These are phyloP conservation scores for Cantharellus cinnabarinus DNA, from an alignment of 768 basidiomycete genomes.

Conservation along the genomic window DNA sequence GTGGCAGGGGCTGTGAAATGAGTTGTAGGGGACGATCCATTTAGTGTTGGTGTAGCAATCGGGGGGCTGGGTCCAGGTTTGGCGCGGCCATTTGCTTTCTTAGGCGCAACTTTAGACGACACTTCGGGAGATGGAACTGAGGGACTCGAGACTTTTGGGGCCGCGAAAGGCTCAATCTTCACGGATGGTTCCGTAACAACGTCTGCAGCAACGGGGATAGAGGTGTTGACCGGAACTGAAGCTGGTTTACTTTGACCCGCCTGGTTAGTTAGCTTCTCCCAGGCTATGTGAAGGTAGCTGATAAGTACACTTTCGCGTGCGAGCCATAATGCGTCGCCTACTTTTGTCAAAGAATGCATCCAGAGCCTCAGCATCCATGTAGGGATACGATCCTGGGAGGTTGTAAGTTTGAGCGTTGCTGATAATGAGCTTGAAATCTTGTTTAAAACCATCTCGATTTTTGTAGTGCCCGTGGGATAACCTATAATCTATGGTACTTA, in stretches of 20 bases:
- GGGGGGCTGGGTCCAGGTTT: too few species aligned
- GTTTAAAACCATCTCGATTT: constrained; percentile 62
- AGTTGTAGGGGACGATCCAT: not conserved
- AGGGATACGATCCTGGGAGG: constrained; percentile 41
- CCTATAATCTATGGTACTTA: constrained; percentile 74
- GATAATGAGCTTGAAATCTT: constrained; percentile 77
- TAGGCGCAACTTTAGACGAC: too few species aligned
- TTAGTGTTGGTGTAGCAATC: too few species aligned
- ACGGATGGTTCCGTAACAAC: too few species aligned
- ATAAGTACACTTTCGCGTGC: not conserved
- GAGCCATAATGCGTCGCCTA: constrained; percentile 20
- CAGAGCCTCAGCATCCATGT: constrained; percentile 52
- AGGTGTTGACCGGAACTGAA: too few species aligned
- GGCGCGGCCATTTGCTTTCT: too few species aligned
- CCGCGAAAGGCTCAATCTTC: too few species aligned
- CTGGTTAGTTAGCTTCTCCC: not conserved
- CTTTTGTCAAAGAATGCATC: constrained; percentile 75
- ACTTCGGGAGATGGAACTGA: too few species aligned
- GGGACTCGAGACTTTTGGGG: too few species aligned
- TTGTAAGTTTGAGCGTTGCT: constrained; percentile 79
- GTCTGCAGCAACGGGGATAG: too few species aligned
- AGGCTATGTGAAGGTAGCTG: not conserved
- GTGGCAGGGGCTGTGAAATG: not conserved
- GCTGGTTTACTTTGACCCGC: too few species aligned
- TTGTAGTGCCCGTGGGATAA: constrained; percentile 72